Evolutionary conservation across 2,329 filamentous ascomycete species (phyloP).

Genomic region (Sarocladium kiliense): DNA sequence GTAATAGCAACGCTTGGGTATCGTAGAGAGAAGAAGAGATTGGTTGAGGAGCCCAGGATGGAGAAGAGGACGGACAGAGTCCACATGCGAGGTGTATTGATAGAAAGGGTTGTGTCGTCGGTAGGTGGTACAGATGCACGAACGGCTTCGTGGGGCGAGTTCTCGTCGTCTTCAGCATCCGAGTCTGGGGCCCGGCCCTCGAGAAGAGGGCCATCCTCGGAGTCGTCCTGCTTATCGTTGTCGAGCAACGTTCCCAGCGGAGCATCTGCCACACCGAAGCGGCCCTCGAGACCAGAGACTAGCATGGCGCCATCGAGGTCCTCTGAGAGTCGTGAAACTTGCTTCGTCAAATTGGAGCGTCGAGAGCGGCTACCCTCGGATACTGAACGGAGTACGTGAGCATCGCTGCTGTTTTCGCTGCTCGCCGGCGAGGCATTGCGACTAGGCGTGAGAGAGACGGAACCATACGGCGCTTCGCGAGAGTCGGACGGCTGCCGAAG

Average conservation of each 20-base stretch:
- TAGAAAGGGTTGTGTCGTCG: conserved; percentile 72
- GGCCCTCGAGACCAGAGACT: conserved; percentile 48
- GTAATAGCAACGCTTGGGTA: conserved; percentile 89
- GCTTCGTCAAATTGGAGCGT: conserved; percentile 24
- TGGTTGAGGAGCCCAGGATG: conserved; percentile 75
- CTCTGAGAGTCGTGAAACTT: conserved; percentile 35
- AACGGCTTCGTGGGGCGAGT: conserved; percentile 74
- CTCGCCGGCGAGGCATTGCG: conserved; percentile 30
- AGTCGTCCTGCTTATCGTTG: conserved; percentile 34
- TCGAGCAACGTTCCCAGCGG: conserved; percentile 40
- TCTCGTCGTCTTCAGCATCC: conserved; percentile 41
- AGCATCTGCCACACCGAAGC: conserved; percentile 46
- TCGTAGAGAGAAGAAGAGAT: conserved; percentile 83
- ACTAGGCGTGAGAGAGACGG: conserved; percentile 29
- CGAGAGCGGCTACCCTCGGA: conserved; percentile 27
- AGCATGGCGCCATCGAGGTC: conserved; percentile 47
- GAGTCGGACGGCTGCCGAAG: conserved; percentile 23
- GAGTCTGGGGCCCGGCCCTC: conserved; percentile 24
- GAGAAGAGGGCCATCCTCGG: conserved; percentile 29
- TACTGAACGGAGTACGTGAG: conserved; percentile 28
- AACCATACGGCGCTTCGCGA: conserved; percentile 31
- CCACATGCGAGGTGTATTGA: conserved; percentile 89
- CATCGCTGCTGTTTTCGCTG: conserved; percentile 25
- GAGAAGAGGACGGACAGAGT: conserved; percentile 73
- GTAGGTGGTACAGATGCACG: conserved; percentile 72